Percentiles rank a stretch among this genome's conserved stretches.
Evolutionary conservation across 495 filamentous ascomycete genomes (phyloP).

Genomic region (Penicillium subrubescens): DNA sequence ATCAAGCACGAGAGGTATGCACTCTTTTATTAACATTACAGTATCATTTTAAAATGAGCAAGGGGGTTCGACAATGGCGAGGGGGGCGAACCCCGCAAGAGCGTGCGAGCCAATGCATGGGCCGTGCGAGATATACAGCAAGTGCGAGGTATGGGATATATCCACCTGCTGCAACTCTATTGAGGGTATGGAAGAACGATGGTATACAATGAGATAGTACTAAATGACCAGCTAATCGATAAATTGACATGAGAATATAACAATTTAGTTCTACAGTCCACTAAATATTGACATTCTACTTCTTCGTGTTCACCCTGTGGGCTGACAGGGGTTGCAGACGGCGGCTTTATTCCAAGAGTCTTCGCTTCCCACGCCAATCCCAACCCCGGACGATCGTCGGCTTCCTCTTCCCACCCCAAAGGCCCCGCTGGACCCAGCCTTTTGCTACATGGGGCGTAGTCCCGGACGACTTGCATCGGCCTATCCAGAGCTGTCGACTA

Average conservation of each 20-base stretch:
- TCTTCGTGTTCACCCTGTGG: background rate
- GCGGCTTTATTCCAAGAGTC: conserved; percentile 6
- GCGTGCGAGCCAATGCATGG: conserved; percentile 14
- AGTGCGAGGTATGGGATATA: background rate
- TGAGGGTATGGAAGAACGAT: background rate
- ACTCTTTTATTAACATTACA: background rate
- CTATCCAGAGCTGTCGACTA: background rate
- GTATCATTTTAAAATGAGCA: background rate
- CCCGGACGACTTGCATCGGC: background rate
- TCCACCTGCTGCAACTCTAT: background rate
- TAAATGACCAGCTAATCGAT: too few species aligned
- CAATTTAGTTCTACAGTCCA: background rate
- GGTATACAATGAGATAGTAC: too few species aligned
- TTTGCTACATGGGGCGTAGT: conserved; percentile 3
- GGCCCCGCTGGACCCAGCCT: conserved; percentile 9
- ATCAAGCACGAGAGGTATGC: background rate
- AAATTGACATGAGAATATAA: too few species aligned
- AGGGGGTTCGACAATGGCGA: background rate
- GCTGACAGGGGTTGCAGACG: conserved; percentile 24
- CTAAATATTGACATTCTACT: background rate
- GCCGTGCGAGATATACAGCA: conserved; percentile 11
- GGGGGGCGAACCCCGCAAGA: conserved; percentile 9
- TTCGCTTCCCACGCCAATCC: conserved; percentile 23
- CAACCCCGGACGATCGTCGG: conserved; percentile 15
- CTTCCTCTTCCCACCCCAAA: conserved; percentile 10